Percentiles rank a stretch among this genome's conserved stretches.
Conservation (phyloP, 345 rosid genomes). For the Gossypium rotundifolium region DNA sequence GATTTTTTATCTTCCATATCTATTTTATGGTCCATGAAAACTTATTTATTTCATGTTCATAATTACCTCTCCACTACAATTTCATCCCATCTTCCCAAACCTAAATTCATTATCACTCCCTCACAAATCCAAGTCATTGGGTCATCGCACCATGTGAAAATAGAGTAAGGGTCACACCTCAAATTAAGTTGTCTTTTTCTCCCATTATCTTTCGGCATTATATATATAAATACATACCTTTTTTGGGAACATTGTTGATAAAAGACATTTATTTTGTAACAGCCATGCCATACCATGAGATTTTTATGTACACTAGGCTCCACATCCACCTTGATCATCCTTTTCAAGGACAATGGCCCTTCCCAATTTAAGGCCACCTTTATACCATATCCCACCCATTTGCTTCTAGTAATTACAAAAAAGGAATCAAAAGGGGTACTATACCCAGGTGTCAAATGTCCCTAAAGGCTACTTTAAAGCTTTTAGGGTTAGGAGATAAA, state of each 20-base stretch:
- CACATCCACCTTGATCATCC: neutral
- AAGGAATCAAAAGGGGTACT: neutral
- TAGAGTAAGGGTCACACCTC: neutral
- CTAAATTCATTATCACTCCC: constrained; percentile 8
- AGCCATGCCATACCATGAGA: neutral
- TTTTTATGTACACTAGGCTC: constrained; percentile 10
- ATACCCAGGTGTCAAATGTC: too few species aligned
- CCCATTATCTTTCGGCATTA: too few species aligned
- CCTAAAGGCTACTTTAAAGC: neutral
- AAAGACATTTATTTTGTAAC: constrained; percentile 7
- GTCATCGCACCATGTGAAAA: neutral
- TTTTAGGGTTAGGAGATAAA: neutral
- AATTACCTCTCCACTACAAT: too few species aligned
- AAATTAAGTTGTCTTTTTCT: neutral
- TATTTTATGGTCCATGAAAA: too few species aligned
- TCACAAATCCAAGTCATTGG: neutral
- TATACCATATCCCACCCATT: neutral
- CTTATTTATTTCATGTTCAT: too few species aligned
- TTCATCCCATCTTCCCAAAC: too few species aligned
- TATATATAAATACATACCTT: neutral
- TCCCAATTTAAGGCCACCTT: neutral
- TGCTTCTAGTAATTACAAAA: neutral
- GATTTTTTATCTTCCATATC: too few species aligned
- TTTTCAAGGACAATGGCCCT: constrained; percentile 1
- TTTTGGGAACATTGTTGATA: neutral